phyloP scores from a whole-genome alignment of 805 yeast genomes.

The Cephaloascus fragrans region DNA sequence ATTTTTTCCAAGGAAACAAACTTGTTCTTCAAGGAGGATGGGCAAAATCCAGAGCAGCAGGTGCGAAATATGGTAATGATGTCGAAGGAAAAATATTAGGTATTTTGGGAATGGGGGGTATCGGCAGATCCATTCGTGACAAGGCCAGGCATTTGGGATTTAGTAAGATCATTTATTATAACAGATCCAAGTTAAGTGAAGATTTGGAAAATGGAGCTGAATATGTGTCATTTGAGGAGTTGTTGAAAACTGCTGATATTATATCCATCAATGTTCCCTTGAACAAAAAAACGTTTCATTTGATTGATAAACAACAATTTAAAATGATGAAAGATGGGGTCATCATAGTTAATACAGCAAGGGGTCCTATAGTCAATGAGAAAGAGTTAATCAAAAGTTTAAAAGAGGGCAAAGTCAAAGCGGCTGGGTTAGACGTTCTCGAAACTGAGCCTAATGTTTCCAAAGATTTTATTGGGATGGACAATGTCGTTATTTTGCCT shows the following conservation, averaged over 20 bases:
- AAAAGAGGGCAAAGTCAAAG: constrained; percentile 54
- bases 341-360: constrained; percentile 72
- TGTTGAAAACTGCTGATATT: constrained; percentile 55
- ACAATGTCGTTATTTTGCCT: constrained; percentile 74
- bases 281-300: constrained; percentile 61
- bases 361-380: constrained; percentile 80
- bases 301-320: constrained; percentile 51
- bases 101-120: constrained; percentile 82
- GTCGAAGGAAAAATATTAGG: constrained; percentile 74
- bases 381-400: constrained; percentile 43
- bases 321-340: constrained; percentile 71
- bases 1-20: constrained; percentile 10
- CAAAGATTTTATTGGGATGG: constrained; percentile 47
- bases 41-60: constrained; percentile 20
- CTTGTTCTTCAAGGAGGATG: constrained; percentile 2
- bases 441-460: constrained; percentile 66
- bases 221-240: constrained; percentile 63
- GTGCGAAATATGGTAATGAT: constrained; percentile 59
- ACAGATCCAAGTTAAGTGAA: constrained; percentile 46
- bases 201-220: constrained; percentile 64
- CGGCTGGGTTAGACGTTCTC: constrained; percentile 70
- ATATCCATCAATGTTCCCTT: constrained; percentile 72
- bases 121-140: constrained; percentile 72
- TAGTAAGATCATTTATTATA: constrained; percentile 58
- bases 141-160: constrained; percentile 74